Conservation (phyloP, 1,139 yeast species). For the Ogataea hybrid region DNA sequence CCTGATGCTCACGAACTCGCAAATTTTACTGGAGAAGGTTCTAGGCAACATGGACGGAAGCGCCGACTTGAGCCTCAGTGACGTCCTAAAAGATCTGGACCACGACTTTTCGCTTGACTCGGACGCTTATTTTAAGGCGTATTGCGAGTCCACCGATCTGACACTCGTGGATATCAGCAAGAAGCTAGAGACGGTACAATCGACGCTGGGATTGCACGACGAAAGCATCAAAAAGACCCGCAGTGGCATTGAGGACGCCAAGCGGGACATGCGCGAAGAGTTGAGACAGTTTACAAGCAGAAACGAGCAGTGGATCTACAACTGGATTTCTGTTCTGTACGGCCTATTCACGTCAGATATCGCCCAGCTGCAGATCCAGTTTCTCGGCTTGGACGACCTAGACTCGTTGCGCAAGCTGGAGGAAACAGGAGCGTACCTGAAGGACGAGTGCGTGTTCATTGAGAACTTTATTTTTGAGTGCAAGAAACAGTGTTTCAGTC, state of each 20-base stretch:
- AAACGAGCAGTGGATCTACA: slow-evolving; percentile 24
- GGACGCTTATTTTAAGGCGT: slow-evolving; percentile 13
- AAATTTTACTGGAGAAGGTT: slow-evolving; percentile 29
- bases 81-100: slow-evolving; percentile 13
- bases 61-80: slow-evolving; percentile 8
- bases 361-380: slow-evolving; percentile 23
- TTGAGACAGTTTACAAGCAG: slow-evolving; percentile 8
- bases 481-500: slow-evolving; percentile 23
- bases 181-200: slow-evolving; percentile 15
- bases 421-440: slow-evolving; percentile 19
- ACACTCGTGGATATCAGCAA: slow-evolving; percentile 21
- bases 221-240: slow-evolving; percentile 1
- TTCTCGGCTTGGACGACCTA: slow-evolving; percentile 26
- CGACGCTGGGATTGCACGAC: slow-evolving; percentile 6
- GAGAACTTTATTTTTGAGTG: slow-evolving; percentile 21
- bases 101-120: slow-evolving; percentile 4
- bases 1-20: slow-evolving; percentile 23
- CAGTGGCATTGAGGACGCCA: slow-evolving; percentile 5
- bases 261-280: slow-evolving; percentile 4
- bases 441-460: slow-evolving; percentile 20
- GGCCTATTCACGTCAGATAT: slow-evolving; percentile 27
- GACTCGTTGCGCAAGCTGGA: slow-evolving; percentile 23
- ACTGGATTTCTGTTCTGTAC: slow-evolving; percentile 30
- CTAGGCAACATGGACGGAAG: slow-evolving; percentile 18
- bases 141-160: slow-evolving; percentile 22